Base-by-base conservation (phyloP, 768 basidiomycete genomes). In the Leucocoprinus leucothites region DNA sequence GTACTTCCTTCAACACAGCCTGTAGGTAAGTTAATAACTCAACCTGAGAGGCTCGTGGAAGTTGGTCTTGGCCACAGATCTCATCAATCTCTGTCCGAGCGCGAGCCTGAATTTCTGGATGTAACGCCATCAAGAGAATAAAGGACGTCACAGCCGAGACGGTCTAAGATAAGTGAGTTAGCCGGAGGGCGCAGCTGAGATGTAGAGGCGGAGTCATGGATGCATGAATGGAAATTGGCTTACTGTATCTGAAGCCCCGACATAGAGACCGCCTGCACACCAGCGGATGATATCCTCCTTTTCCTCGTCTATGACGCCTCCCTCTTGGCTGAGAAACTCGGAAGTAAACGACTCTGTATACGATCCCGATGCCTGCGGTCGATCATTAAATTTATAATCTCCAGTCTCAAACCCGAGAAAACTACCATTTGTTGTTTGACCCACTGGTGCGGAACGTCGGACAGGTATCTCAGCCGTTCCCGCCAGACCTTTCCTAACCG, bases 231-330 rank as follows among this genome's bases (percentile, higher is more conserved):
- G 11, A 35, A 5, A 41, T 9, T 19, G 42, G 61, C 66, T n/a
- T 52, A 77, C 76, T 9, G 76, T 79, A 58, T 78, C 75, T 6
- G 70, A 63, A 1, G 71, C 73, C 53, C 78, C 80, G 40, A 77
- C 76, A 57, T 80, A 82, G 3, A 79, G 64, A 2, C 75, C 78
- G 1, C 74, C 79, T 19, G 80, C 77, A 36, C 75, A 74, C 70
- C 79, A 80, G 57, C 75, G 78, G 16, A 80, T 69, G 25, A 78
- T 68, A 4, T 75, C 74, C 56, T 80, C 79, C 13, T 74, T 65
- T 26, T 71, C 71, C 14, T 38, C 52, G 28, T 62, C 62, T 22
- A 65, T 57, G 22, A 60, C 52, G 36, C 59, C 48, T 50, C 41
- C 66, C 9, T 67, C 62, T 11, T 67, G 64, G 14, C 54, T 63